A percentile compares a stretch with the other conserved stretches of the same genome.
These are phyloP conservation scores for Martiniozyma asiatica DNA, from an alignment of 1,139 yeast genomes.

Conservation along the genomic window DNA sequence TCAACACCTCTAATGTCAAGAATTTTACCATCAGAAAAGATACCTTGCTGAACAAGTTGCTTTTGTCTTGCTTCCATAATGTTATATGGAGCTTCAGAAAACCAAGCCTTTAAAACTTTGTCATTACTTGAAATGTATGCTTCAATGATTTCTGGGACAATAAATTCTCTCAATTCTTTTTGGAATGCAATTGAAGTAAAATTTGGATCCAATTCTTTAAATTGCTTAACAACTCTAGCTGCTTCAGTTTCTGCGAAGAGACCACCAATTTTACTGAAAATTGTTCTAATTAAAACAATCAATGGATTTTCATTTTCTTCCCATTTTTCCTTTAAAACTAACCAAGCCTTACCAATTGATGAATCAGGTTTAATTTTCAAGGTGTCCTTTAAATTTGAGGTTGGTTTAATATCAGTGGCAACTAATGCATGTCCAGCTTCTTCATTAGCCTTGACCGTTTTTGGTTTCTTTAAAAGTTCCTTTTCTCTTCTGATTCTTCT, in stretches of 20 bases:
- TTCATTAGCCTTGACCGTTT: conserved; percentile 64
- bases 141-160: conserved; percentile 90
- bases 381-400: conserved; percentile 42
- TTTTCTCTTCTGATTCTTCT: conserved; percentile 65
- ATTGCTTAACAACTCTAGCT: conserved; percentile 78
- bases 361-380: conserved; percentile 54
- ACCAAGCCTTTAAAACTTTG: conserved; percentile 73
- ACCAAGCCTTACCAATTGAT: conserved; percentile 54
- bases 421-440: conserved; percentile 81
- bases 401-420: conserved; percentile 68
- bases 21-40: conserved; percentile 83
- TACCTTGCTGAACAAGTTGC: conserved; percentile 83
- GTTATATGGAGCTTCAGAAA: conserved; percentile 92
- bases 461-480: conserved; percentile 46
- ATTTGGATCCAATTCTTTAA: conserved; percentile 81
- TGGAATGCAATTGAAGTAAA: conserved; percentile 75
- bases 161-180: conserved; percentile 78
- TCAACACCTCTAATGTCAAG: conserved; percentile 95
- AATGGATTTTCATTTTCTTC: conserved; percentile 94
- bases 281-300: conserved; percentile 67
- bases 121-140: conserved; percentile 93
- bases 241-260: conserved; percentile 94
- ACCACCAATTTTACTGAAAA: conserved; percentile 71
- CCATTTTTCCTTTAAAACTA: conserved; percentile 60
- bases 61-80: conserved; percentile 92